A percentile compares a stretch with the other conserved stretches of the same genome.
Conservation (phyloP, 1,284 basidiomycete species). For the Trametes pubescens region DNA sequence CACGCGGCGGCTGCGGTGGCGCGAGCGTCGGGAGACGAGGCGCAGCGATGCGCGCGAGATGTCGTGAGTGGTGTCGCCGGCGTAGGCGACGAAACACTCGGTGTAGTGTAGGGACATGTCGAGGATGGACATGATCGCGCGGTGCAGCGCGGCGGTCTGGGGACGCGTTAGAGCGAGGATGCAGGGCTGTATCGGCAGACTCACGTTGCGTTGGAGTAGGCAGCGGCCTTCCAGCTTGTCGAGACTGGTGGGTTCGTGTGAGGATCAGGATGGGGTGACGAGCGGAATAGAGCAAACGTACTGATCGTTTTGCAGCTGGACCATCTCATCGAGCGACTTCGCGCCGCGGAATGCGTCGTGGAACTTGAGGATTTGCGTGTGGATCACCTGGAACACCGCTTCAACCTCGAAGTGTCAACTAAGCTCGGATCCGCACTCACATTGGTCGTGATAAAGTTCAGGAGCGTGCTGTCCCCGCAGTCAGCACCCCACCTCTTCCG, state of each 20-base stretch:
- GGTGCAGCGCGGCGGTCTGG: slow-evolving; percentile 69
- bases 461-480: slow-evolving; percentile 59
- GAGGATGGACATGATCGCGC: slow-evolving; percentile 71
- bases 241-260: slow-evolving; percentile 52
- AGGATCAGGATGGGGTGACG: too few relatives aligned
- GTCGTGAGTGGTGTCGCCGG: slow-evolving; percentile 65
- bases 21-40: slow-evolving; percentile 51
- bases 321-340: slow-evolving; percentile 80
- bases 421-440: slow-evolving; percentile 49
- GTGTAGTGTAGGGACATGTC: slow-evolving; percentile 78
- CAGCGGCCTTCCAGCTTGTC: slow-evolving; percentile 69
- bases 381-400: slow-evolving; percentile 63
- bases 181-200: slow-evolving; percentile 31
- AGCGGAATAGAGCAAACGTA: slow-evolving; percentile 49
- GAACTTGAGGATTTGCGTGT: slow-evolving; percentile 66
- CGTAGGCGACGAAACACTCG: slow-evolving; percentile 66
- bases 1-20: slow-evolving; percentile 68
- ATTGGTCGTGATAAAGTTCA: slow-evolving; percentile 78
- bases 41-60: slow-evolving; percentile 60
- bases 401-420: background rate
- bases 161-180: background rate
- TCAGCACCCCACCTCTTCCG: background rate
- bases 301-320: slow-evolving; percentile 76
- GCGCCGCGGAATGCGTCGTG: slow-evolving; percentile 62
- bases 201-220: slow-evolving; percentile 71